These are phyloP conservation scores for Xylariaceae sp. DNA, from an alignment of 2,329 filamentous ascomycete genomes.

Conservation along the genomic window DNA sequence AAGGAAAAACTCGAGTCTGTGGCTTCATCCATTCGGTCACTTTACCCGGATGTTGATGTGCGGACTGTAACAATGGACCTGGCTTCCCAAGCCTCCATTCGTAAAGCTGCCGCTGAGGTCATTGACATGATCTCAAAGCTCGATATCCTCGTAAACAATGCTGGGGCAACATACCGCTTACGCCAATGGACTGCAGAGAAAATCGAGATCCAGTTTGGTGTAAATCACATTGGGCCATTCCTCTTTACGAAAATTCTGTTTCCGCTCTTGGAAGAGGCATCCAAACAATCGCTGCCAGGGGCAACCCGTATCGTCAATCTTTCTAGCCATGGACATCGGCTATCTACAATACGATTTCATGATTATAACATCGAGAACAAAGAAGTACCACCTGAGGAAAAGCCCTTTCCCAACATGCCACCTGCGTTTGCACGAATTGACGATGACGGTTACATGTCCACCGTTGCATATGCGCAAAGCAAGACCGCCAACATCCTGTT, in stretches of 20 bases:
- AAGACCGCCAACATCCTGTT: slow-evolving; percentile 57
- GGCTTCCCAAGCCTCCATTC: slow-evolving; percentile 41
- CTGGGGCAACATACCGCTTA: slow-evolving; percentile 41
- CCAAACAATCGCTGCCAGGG: slow-evolving; percentile 34
- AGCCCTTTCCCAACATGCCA: slow-evolving; percentile 33
- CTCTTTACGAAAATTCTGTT: slow-evolving; percentile 44
- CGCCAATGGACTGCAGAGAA: slow-evolving; percentile 46
- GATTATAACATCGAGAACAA: slow-evolving; percentile 49
- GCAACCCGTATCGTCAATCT: slow-evolving; percentile 45
- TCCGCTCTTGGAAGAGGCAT: slow-evolving; percentile 39
- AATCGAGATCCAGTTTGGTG: slow-evolving; percentile 47
- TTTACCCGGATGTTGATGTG: slow-evolving; percentile 40
- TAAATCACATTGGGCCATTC: slow-evolving; percentile 44
- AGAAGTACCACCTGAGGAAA: slow-evolving; percentile 39
- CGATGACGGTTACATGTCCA: slow-evolving; percentile 42
- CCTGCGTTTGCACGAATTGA: slow-evolving; percentile 36
- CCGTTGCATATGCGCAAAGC: slow-evolving; percentile 52
- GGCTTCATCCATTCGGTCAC: slow-evolving; percentile 39
- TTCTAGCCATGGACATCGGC: slow-evolving; percentile 44
- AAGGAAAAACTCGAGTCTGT: slow-evolving; percentile 45
- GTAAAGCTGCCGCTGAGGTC: slow-evolving; percentile 41
- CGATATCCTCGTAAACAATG: slow-evolving; percentile 49
- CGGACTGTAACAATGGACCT: slow-evolving; percentile 42
- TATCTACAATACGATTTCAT: slow-evolving; percentile 47
- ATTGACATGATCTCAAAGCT: slow-evolving; percentile 36